Evolutionary conservation across 352 stramenopile genomes (phyloP), one percentile per base, ranked within the genome.

Genomic region (Globisporangium megalacanthum): DNA sequence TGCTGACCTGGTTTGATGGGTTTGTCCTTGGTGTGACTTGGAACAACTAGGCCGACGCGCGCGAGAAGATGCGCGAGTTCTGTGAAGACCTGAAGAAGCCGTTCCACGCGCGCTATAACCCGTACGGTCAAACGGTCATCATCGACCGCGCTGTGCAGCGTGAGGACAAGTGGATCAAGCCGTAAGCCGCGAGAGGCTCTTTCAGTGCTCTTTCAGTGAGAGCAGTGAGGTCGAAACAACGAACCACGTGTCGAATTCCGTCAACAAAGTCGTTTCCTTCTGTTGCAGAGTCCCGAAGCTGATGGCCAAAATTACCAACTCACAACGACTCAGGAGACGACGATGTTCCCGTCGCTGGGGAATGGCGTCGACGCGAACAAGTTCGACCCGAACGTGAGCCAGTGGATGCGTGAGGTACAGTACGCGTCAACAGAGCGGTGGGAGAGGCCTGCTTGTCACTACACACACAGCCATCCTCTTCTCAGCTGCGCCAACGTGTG

Each of bases 71-170:
- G 92, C 86, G 95, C 52, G 83, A 88, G 33, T 98, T 97, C 73
- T 98, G 90, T 59, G 94, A 98, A 69, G 80, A 95, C 50, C 67
- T 99, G 45, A 94, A 94, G 56, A 94, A 97, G 64, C 94, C 94
- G 10, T 99, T 98, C 75, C 94, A 98, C 73, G 92, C 92, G 48
- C 76, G 90, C 56, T 97, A 98, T 83, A 94, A 98, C 70, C 76
- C 89, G 71, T 89, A 97, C 89, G 78, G 89, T 70, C 81, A 90
- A 77, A 84, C 93, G 65, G 68, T 96, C 79, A 66, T 76, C 50
- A 69, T 92, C 10, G 83, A 92, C 50, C 83, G 83, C 50, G 83
- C 83, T 0, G 70, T 92, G 42, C 69, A 83, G 62, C 77, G 79
- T 35, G 69, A 89, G 46, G 69, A 83, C 22, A 82, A 83, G 55